phyloP scores from a whole-genome alignment of 23 red algal species.

The Gracilaria caudata region DNA sequence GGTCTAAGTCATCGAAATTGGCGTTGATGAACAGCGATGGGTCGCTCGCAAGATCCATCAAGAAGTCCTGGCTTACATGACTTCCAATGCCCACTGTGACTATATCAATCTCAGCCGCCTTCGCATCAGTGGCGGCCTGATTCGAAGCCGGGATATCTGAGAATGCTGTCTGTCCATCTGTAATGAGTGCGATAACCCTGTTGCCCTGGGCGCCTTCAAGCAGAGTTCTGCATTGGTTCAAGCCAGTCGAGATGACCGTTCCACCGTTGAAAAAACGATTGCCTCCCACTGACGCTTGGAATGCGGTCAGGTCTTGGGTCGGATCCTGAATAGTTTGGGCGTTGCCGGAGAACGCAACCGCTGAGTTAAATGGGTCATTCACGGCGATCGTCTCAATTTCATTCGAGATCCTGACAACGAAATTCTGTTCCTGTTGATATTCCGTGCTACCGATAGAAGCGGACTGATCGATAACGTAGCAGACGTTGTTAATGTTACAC shows the following conservation, averaged over 20 bases:
- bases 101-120: background rate
- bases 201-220: background rate
- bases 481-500: background rate
- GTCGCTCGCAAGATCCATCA: background rate
- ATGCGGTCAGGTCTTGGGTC: background rate
- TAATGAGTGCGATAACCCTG: background rate
- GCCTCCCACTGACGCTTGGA: background rate
- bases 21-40: background rate
- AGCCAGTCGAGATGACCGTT: background rate
- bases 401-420: background rate
- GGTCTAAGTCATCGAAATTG: background rate
- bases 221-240: background rate
- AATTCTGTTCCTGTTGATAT: slow-evolving; percentile 2
- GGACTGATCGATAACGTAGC: slow-evolving; percentile 12
- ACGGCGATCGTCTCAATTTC: background rate
- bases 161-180: background rate
- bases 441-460: background rate
- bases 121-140: background rate
- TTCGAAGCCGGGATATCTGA: background rate
- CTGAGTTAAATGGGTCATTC: background rate
- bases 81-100: slow-evolving; percentile 24
- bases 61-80: background rate
- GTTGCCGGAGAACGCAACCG: background rate
- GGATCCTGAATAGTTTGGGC: background rate
- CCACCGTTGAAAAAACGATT: background rate